Evolutionary conservation across 2,329 filamentous ascomycete genomes (phyloP).

Genomic region (Camillea tinctor): DNA sequence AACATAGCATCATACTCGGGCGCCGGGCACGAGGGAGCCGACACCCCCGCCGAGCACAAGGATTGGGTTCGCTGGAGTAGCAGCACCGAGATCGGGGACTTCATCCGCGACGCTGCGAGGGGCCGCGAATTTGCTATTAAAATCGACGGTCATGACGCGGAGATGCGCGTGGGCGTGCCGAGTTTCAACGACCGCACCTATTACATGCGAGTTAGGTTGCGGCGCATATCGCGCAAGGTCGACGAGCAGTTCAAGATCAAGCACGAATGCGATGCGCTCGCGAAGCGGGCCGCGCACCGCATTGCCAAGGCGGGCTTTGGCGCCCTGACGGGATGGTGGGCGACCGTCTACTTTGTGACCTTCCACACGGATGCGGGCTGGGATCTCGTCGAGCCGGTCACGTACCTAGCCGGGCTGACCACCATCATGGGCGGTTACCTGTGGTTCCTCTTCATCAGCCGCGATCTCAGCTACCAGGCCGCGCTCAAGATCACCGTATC

Average conservation of each 20-base stretch:
- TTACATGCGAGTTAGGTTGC: constrained; percentile 75
- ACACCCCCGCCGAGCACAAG: constrained; percentile 43
- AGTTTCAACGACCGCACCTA: constrained; percentile 89
- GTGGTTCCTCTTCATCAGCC: constrained; percentile 92
- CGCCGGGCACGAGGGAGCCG: constrained; percentile 59
- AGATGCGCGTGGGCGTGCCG: constrained; percentile 78
- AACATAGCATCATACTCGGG: constrained; percentile 71
- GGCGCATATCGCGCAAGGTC: constrained; percentile 69
- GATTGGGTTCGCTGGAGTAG: constrained; percentile 85
- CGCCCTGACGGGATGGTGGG: constrained; percentile 76
- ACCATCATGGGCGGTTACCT: constrained; percentile 88
- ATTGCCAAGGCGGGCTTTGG: constrained; percentile 79
- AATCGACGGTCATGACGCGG: constrained; percentile 65
- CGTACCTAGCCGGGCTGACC: constrained; percentile 82
- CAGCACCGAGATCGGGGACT: constrained; percentile 89
- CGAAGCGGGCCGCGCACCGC: constrained; percentile 73
- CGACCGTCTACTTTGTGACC: constrained; percentile 70
- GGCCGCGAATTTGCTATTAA: constrained; percentile 82
- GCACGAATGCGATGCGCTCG: constrained; percentile 74
- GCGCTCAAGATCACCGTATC: constrained; percentile 86
- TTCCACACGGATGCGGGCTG: constrained; percentile 77
- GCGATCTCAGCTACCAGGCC: constrained; percentile 81
- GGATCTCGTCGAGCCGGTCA: constrained; percentile 89
- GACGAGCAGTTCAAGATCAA: constrained; percentile 71
- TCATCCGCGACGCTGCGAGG: constrained; percentile 84